phyloP scores from a whole-genome alignment of 257 asterid genomes.

The Fraxinus anomala region DNA sequence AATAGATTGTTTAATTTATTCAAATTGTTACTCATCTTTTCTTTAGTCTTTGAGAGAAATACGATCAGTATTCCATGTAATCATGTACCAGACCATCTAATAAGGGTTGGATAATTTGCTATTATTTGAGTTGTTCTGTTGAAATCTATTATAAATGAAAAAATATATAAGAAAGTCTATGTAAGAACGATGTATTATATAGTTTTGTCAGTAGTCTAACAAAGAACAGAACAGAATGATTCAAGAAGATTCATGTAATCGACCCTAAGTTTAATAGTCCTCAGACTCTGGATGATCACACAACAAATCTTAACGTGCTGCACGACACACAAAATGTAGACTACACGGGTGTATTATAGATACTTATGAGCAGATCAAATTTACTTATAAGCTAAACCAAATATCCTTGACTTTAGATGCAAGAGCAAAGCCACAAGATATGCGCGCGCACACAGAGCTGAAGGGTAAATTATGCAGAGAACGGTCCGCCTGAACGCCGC shows the following conservation, averaged over 20 bases:
- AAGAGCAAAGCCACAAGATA: too few relatives aligned
- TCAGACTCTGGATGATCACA: background rate
- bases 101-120: slow-evolving; percentile 13
- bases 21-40: background rate
- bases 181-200: too few relatives aligned
- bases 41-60: background rate
- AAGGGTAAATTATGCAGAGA: too few relatives aligned
- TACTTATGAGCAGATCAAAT: too few relatives aligned
- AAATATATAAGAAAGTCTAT: too few relatives aligned
- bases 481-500: too few relatives aligned
- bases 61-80: slow-evolving; percentile 4
- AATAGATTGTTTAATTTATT: slow-evolving; percentile 23
- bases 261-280: too few relatives aligned
- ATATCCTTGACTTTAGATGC: too few relatives aligned
- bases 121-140: background rate
- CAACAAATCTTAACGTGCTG: background rate
- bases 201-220: background rate
- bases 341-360: too few relatives aligned
- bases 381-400: too few relatives aligned
- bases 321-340: background rate
- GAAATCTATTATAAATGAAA: background rate
- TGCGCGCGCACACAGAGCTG: background rate
- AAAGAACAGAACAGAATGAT: background rate
- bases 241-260: too few relatives aligned
- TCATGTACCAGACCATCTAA: slow-evolving; percentile 32